Conservation (phyloP, 768 basidiomycete species). For the Tremella yokohamensis region DNA sequence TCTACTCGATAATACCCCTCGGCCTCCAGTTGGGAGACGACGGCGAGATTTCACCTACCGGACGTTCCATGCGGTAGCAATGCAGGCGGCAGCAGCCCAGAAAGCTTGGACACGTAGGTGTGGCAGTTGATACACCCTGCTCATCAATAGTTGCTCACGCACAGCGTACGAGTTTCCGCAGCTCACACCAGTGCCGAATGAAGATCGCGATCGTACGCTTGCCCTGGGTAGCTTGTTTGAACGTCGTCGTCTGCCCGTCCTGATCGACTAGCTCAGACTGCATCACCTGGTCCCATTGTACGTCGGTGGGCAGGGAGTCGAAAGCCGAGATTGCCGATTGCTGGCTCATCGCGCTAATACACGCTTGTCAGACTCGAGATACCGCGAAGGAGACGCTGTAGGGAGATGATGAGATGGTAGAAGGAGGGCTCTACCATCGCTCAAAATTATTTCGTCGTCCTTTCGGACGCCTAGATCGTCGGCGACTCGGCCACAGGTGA, state of each 20-base stretch:
- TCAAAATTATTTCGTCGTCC: no score
- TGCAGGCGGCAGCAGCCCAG: not conserved
- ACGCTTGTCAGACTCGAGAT: not conserved
- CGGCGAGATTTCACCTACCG: not conserved
- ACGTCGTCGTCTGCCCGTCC: slow-evolving; percentile 8
- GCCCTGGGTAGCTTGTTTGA: slow-evolving; percentile 4
- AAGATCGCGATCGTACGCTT: slow-evolving; percentile 13
- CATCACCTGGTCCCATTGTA: not conserved
- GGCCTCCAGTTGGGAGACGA: no score
- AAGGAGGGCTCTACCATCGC: not conserved
- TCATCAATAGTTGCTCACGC: not conserved
- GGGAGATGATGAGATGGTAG: no score
- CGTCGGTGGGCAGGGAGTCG: not conserved
- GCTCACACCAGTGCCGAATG: slow-evolving; percentile 22
- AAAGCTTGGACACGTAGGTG: not conserved
- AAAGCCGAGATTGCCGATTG: no score
- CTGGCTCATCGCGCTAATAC: not conserved
- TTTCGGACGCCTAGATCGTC: no score
- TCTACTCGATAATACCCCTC: not conserved
- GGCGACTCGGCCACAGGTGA: no score
- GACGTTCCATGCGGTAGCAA: not conserved
- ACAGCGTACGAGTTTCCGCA: not conserved
- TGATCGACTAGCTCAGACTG: slow-evolving; percentile 8
- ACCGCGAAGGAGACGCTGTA: not conserved
- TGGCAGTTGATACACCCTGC: not conserved